phyloP scores from a whole-genome alignment of 257 asterid genomes.

The Haberlea rhodopensis region DNA sequence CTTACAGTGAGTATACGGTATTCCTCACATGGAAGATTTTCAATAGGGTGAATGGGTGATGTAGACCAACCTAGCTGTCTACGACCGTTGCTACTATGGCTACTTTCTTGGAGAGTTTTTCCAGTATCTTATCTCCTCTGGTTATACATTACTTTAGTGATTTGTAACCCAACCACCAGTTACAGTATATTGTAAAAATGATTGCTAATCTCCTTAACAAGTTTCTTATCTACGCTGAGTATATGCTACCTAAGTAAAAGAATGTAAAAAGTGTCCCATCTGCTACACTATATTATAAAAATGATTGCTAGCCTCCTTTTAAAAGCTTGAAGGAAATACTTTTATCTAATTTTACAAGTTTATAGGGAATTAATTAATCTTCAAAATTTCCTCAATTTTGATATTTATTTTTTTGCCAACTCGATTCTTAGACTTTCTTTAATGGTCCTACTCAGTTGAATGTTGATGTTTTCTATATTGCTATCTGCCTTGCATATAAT shows the following conservation, averaged over 20 bases:
- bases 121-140: not conserved
- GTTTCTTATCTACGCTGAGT: not conserved
- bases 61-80: not conserved
- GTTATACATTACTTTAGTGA: not conserved
- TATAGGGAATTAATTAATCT: not conserved
- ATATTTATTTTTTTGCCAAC: not conserved
- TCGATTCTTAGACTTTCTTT: constrained; percentile 1
- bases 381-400: not conserved
- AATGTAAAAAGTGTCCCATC: not conserved
- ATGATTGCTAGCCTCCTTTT: constrained; percentile 9
- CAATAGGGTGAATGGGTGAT: not conserved
- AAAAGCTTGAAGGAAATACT: not conserved
- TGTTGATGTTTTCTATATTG: constrained; percentile 14
- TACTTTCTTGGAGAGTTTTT: not conserved
- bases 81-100: not conserved
- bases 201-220: too few species aligned
- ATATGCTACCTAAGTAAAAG: not conserved
- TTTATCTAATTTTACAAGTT: not conserved
- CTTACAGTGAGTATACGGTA: not conserved
- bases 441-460: not conserved
- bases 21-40: not conserved
- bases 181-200: constrained; percentile 1
- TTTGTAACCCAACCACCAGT: not conserved
- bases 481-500: constrained; percentile 12
- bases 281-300: not conserved